These are phyloP conservation scores for Globisporangium paroecandrum DNA, from an alignment of 352 stramenopile species.

Conservation along the genomic window DNA sequence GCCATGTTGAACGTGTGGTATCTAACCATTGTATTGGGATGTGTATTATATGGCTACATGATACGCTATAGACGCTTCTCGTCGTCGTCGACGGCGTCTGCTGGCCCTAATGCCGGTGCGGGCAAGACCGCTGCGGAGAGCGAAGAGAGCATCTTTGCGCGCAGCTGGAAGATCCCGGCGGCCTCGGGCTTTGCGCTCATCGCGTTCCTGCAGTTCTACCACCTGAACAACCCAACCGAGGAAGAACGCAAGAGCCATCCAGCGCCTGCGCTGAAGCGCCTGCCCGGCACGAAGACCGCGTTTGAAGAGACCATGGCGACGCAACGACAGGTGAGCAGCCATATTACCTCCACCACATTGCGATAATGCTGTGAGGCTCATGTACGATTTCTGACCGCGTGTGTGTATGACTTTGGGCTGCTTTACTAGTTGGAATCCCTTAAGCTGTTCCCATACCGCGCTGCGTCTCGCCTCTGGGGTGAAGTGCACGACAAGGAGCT, in stretches of 20 bases:
- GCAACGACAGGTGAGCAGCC: constrained; percentile 37
- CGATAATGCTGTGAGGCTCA: background rate
- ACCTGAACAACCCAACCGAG: constrained; percentile 61
- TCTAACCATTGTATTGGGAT: background rate
- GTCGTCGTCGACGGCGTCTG: constrained; percentile 7
- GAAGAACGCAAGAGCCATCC: constrained; percentile 61
- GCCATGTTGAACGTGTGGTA: background rate
- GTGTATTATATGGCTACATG: background rate
- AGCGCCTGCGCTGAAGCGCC: constrained; percentile 38
- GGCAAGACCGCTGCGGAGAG: constrained; percentile 10
- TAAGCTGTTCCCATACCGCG: constrained; percentile 77
- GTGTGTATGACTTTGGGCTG: constrained; percentile 5
- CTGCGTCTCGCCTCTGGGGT: constrained; percentile 73
- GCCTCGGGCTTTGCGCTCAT: constrained; percentile 66
- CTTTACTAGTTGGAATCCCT: constrained; percentile 47
- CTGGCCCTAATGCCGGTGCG: background rate
- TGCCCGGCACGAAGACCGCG: constrained; percentile 47
- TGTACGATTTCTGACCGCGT: background rate
- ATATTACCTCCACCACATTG: background rate
- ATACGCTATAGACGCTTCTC: constrained; percentile 12
- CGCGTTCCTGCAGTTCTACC: constrained; percentile 64
- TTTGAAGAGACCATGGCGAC: constrained; percentile 75
- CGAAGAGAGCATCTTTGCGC: constrained; percentile 27
- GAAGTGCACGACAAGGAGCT: constrained; percentile 75
- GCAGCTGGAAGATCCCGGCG: constrained; percentile 68